Conservation (phyloP, 2,329 filamentous ascomycete species). For the Fusarium sublunatum region DNA sequence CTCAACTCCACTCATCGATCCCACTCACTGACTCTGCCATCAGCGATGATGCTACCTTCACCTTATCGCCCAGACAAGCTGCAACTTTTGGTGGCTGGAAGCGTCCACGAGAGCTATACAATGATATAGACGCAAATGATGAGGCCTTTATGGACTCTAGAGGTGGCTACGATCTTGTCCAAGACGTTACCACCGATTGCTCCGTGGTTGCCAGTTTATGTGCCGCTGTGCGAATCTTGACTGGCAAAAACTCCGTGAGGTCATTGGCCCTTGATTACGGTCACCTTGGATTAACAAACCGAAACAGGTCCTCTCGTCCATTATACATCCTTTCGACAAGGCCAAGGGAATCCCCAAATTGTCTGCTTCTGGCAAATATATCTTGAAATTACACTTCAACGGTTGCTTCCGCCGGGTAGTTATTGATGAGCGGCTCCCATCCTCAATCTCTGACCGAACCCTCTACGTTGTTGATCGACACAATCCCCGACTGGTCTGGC, state of each 20-base stretch:
- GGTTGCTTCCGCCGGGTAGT: constrained; percentile 88
- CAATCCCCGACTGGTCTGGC: constrained; percentile 87
- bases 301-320: constrained; percentile 72
- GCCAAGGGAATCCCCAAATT: constrained; percentile 66
- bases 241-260: constrained; percentile 74
- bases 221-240: constrained; percentile 76
- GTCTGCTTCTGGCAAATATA: constrained; percentile 87
- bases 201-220: constrained; percentile 97
- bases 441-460: constrained; percentile 77
- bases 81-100: constrained; percentile 87
- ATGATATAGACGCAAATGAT: constrained; percentile 46
- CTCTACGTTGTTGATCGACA: constrained; percentile 89
- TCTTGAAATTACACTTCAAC: constrained; percentile 95
- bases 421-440: constrained; percentile 88
- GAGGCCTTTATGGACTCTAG: constrained; percentile 66
- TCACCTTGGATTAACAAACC: constrained; percentile 6
- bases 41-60: constrained; percentile 76
- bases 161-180: constrained; percentile 81
- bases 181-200: constrained; percentile 95
- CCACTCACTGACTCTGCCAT: constrained; percentile 4
- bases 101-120: constrained; percentile 73
- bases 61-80: constrained; percentile 78
- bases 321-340: constrained; percentile 80
- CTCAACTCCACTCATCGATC: too few relatives aligned
- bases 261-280: background rate